A percentile compares a stretch with the other conserved stretches of the same genome.
Evolutionary conservation across 129 eudicot species (phyloP).

Genomic region (Arctium lappa): DNA sequence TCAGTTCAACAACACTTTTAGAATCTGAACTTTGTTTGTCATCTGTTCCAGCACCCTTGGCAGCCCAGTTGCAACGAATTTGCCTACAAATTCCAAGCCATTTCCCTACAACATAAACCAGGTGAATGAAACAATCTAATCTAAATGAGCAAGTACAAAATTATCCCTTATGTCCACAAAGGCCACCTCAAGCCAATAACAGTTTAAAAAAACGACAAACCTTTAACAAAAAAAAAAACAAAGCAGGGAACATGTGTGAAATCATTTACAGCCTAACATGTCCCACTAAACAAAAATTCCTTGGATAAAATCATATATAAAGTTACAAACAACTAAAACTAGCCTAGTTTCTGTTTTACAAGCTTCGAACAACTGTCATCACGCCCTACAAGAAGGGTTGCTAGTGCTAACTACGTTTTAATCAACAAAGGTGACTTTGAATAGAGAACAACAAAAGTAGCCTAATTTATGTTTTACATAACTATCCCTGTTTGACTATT

Average conservation of each 20-base stretch:
- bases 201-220: not conserved
- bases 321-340: not conserved
- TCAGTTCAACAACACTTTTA: slow-evolving; percentile 64
- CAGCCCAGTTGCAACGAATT: slow-evolving; percentile 96
- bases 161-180: not conserved
- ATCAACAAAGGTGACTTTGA: too few relatives aligned
- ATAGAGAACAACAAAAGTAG: too few relatives aligned
- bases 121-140: not conserved
- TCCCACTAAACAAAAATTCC: not conserved
- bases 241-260: not conserved
- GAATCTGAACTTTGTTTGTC: slow-evolving; percentile 64
- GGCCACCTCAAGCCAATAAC: not conserved
- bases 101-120: slow-evolving; percentile 6
- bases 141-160: not conserved
- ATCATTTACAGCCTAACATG: not conserved
- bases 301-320: not conserved
- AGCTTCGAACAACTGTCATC: too few relatives aligned
- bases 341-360: too few relatives aligned
- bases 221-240: not conserved
- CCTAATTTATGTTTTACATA: too few relatives aligned
- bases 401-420: too few relatives aligned
- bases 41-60: slow-evolving; percentile 79
- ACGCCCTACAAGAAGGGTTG: too few relatives aligned
- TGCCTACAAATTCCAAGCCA: slow-evolving; percentile 80
- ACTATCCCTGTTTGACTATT: too few relatives aligned